phyloP scores from a whole-genome alignment of 1,284 basidiomycete genomes.

The Bjerkandera adusta region DNA sequence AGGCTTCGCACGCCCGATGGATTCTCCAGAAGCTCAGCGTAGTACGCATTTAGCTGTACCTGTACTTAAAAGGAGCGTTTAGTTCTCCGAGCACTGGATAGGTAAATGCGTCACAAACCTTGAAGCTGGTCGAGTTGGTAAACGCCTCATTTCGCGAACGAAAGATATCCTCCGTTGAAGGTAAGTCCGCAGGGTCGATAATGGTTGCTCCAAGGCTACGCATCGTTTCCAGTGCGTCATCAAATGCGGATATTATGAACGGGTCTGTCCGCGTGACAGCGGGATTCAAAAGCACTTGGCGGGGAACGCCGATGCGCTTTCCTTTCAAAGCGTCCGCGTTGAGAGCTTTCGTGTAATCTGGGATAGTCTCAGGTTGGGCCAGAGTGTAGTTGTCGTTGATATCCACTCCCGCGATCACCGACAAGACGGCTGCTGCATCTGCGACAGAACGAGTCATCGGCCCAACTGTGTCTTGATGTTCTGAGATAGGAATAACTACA shows the following conservation, averaged over 20 bases:
- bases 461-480: slow-evolving; percentile 64
- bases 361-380: slow-evolving; percentile 50
- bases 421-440: slow-evolving; percentile 60
- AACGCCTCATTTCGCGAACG: slow-evolving; percentile 50
- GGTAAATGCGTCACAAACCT: slow-evolving; percentile 31
- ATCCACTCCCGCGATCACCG: slow-evolving; percentile 58
- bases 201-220: slow-evolving; percentile 53
- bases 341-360: slow-evolving; percentile 54
- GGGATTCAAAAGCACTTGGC: slow-evolving; percentile 41
- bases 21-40: slow-evolving; percentile 39
- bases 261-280: slow-evolving; percentile 41
- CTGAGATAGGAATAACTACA: slow-evolving; percentile 57
- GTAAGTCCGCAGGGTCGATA: slow-evolving; percentile 61
- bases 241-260: slow-evolving; percentile 45
- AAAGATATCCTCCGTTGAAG: slow-evolving; percentile 51
- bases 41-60: slow-evolving; percentile 52
- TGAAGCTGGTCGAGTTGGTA: slow-evolving; percentile 56
- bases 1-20: slow-evolving; percentile 54
- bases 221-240: slow-evolving; percentile 46
- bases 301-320: slow-evolving; percentile 59
- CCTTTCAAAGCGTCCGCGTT: slow-evolving; percentile 48
- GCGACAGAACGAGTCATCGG: slow-evolving; percentile 57
- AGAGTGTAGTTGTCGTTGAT: slow-evolving; percentile 61
- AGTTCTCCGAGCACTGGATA: background rate
- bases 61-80: slow-evolving; percentile 28